Base-by-base conservation (phyloP, 2,329 filamentous ascomycete species). In the Metarhizium anisopliae region DNA sequence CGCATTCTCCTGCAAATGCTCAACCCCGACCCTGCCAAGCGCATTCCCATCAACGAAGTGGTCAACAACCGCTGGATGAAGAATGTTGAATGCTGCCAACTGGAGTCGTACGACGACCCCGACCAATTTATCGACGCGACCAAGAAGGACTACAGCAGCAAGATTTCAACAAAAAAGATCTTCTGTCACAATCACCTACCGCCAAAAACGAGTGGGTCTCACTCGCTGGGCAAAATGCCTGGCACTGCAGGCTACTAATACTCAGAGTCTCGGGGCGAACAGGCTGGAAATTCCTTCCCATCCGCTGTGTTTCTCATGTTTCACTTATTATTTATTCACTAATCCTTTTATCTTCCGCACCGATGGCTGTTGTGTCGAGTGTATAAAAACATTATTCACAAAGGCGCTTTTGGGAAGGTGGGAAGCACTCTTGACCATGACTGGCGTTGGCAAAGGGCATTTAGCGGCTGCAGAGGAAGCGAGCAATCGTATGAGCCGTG, bases 1-100 rank as follows among this genome's bases (percentile, higher is more conserved):
- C 83, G 85, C 11, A 73, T 95, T 4, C 72, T 95, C 11, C 73
- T 94, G 52, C 84, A 82, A 67, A 95, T 96, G 90, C 78, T 95
- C 36, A 85, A 95, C 68, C 90, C 90, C 0, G 75, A 91, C 61
- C 89, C 91, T 0, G 70, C 73, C 7, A 83, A 83, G 66, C 86
- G 91, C 47, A 83, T 87, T 61, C 81, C 78, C 32, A 88, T 94
- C 52, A 72, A 78, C 6, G 82, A 89, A 1, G 83, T 89, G 1
- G 72, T 90, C 54, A 83, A 79, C 59, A 83, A 88, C 63, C 77
- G 85, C n/a, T 90, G 84, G 79, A 74, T 94, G 63, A 86, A 82
- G 72, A 81, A 78, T 53, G 81, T 91, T 45, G 87, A 92, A 63
- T 94, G 90, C 72, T 95, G 90, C 68, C 85, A 89, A 63, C 72